phyloP scores from a whole-genome alignment of 2,329 filamentous ascomycete genomes.

The Penicillium sp. region DNA sequence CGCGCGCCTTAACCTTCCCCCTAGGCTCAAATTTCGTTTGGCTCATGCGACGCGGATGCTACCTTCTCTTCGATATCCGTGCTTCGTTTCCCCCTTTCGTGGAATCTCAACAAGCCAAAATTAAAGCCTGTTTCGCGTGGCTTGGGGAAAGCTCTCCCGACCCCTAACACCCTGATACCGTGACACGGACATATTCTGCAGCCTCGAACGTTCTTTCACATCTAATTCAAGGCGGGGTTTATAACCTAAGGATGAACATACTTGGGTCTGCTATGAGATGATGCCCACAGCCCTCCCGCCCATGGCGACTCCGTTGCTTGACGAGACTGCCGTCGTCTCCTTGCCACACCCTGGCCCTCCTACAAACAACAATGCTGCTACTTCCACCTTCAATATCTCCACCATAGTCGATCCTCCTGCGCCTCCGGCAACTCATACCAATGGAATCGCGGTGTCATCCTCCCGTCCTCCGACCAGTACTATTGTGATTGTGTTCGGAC shows the following conservation, averaged over 20 bases:
- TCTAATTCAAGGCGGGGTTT: background rate
- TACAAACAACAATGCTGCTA: slow-evolving; percentile 8
- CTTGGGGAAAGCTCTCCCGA: background rate
- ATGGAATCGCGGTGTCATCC: background rate
- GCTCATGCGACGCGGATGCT: slow-evolving; percentile 4
- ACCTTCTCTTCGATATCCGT: background rate
- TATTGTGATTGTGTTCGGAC: slow-evolving; percentile 68
- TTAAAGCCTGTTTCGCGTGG: background rate
- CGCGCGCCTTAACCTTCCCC: background rate
- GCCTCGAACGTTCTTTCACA: background rate
- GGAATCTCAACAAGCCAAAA: background rate
- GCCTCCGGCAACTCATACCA: background rate
- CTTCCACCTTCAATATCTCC: slow-evolving; percentile 10
- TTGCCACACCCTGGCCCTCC: slow-evolving; percentile 15
- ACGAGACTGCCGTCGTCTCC: slow-evolving; percentile 23
- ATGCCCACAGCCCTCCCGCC: slow-evolving; percentile 35
- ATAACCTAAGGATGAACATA: slow-evolving; percentile 29
- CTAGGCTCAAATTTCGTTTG: background rate
- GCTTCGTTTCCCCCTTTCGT: background rate
- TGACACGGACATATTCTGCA: background rate
- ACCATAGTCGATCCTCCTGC: slow-evolving; percentile 5
- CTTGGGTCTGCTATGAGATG: slow-evolving; percentile 31
- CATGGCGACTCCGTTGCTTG: slow-evolving; percentile 34
- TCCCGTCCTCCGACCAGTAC: slow-evolving; percentile 19
- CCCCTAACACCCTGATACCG: background rate